phyloP scores from a whole-genome alignment of 495 filamentous ascomycete genomes.

The Daldinia loculata region DNA sequence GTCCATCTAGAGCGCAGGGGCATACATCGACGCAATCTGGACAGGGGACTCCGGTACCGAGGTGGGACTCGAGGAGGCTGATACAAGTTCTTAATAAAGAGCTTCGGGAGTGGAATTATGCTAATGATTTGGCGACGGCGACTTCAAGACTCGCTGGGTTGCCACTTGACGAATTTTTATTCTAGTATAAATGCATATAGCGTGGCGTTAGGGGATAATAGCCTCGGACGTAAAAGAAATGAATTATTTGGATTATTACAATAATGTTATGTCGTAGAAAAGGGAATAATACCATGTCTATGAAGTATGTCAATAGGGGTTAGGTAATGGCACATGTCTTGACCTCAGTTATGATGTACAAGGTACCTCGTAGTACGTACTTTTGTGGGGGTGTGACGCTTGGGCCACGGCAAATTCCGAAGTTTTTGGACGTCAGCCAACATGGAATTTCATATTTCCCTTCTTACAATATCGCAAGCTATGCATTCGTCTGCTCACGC shows the following conservation, averaged over 20 bases:
- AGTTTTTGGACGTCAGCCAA: constrained; percentile 10
- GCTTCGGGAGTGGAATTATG: constrained; percentile 44
- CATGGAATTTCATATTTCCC: constrained; percentile 12
- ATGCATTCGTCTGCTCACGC: constrained; percentile 45
- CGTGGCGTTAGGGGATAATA: constrained; percentile 21
- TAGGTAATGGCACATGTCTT: not conserved
- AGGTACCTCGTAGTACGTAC: not conserved
- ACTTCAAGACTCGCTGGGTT: constrained; percentile 13
- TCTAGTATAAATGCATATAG: constrained; percentile 34
- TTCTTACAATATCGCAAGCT: constrained; percentile 23
- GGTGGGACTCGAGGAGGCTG: constrained; percentile 39
- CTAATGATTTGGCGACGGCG: constrained; percentile 29
- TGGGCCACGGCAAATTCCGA: constrained; percentile 35
- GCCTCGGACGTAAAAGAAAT: not conserved
- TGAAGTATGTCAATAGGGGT: too few relatives aligned
- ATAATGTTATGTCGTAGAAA: not conserved
- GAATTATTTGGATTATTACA: not conserved
- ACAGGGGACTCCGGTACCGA: constrained; percentile 41
- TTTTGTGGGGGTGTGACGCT: constrained; percentile 8
- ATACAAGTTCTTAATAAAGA: constrained; percentile 29
- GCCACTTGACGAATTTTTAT: constrained; percentile 32
- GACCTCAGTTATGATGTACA: not conserved
- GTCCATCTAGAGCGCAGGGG: constrained; percentile 40
- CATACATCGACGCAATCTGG: constrained; percentile 41
- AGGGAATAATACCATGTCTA: too few relatives aligned